These are phyloP conservation scores for Solidago caesia DNA, from an alignment of 129 eudicot genomes.

Conservation along the genomic window DNA sequence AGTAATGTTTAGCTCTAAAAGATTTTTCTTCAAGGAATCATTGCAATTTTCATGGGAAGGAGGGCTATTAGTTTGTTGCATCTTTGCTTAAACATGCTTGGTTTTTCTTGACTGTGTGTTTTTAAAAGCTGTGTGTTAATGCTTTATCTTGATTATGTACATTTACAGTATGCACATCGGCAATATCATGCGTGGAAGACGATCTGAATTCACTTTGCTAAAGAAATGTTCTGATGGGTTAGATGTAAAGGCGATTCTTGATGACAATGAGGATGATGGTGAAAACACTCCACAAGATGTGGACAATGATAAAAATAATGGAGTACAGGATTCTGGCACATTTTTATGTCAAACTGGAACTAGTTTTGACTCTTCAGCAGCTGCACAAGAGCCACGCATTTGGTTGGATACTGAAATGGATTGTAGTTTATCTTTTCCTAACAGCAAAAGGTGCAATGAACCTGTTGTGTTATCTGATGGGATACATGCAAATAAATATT, in stretches of 20 bases:
- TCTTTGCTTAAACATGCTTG: no score
- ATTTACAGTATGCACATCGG: conserved; percentile 49
- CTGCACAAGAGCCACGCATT: neutral
- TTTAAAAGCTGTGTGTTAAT: no score
- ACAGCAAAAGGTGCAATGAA: conserved; percentile 9
- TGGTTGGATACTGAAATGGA: neutral
- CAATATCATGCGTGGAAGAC: conserved; percentile 45
- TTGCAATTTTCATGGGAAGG: no score
- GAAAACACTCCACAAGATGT: neutral
- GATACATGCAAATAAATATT: conserved; percentile 34
- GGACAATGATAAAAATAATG: conserved; percentile 16
- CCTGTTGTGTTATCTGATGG: conserved; percentile 19
- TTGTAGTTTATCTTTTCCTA: conserved; percentile 24
- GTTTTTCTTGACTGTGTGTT: no score
- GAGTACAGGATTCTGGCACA: conserved; percentile 20
- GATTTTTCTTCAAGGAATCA: no score
- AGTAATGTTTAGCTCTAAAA: no score
- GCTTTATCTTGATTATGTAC: neutral
- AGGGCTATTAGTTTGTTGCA: no score
- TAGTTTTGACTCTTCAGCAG: conserved; percentile 44
- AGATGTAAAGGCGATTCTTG: conserved; percentile 44
- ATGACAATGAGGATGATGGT: conserved; percentile 24
- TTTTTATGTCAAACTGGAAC: conserved; percentile 27
- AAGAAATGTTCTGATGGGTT: conserved; percentile 44
- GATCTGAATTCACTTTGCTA: conserved; percentile 36